Evolutionary conservation across 2,329 filamentous ascomycete genomes (phyloP).

Genomic region (Xylariaceae sp.): DNA sequence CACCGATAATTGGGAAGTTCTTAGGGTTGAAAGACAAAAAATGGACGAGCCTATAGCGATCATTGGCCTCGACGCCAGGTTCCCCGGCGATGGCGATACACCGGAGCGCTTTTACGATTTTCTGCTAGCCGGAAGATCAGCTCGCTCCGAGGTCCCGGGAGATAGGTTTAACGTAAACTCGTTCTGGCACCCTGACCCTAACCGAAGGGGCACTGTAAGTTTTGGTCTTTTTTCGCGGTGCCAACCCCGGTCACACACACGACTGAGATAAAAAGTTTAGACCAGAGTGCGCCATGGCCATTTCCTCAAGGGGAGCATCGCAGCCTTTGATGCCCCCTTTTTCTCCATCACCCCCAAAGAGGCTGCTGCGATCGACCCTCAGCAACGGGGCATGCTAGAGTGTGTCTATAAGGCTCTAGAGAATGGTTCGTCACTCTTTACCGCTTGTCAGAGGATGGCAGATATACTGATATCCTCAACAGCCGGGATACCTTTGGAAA

Average conservation of each 20-base stretch:
- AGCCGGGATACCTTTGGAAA: conserved; percentile 10
- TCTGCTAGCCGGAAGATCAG: conserved; percentile 25
- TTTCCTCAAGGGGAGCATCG: conserved; percentile 11
- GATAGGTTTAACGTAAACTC: conserved; percentile 29
- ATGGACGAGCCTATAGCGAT: conserved; percentile 25
- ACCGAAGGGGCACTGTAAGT: conserved; percentile 25
- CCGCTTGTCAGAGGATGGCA: not conserved
- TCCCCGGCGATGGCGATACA: conserved; percentile 25
- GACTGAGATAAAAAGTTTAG: too few species aligned
- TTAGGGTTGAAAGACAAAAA: not conserved
- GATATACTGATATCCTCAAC: not conserved
- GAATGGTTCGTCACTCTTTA: not conserved
- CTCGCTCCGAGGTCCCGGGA: conserved; percentile 22
- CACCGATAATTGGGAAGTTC: too few species aligned
- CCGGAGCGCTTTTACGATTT: conserved; percentile 27
- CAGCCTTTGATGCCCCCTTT: conserved; percentile 14
- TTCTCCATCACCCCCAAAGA: conserved; percentile 9
- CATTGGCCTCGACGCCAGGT: conserved; percentile 23
- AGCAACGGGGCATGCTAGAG: not conserved
- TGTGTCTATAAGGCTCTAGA: not conserved
- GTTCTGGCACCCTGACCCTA: conserved; percentile 28
- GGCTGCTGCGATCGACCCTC: not conserved
- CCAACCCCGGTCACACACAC: too few species aligned
- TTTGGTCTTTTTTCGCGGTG: too few species aligned
- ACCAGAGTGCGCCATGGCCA: conserved; percentile 16